Base-by-base conservation (phyloP, 768 basidiomycete species). In the Hydnum rufescens region DNA sequence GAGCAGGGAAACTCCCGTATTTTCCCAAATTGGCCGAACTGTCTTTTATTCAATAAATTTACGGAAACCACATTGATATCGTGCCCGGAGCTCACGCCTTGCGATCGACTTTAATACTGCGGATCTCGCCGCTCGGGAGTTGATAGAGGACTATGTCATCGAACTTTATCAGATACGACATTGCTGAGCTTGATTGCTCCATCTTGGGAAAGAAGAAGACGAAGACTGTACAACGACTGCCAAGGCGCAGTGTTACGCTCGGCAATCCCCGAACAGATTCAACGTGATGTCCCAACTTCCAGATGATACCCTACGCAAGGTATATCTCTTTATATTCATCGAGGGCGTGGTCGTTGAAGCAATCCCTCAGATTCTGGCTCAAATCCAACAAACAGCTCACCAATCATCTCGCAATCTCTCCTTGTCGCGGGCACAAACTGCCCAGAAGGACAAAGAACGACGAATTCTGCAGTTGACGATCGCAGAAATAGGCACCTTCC, bases 371-470 rank as follows among this genome's bases (percentile, higher is more conserved):
- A 92, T 95, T 63, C 68, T 95, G 52, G 68, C 82, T 42, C 90
- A 93, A 70, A 92, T 95, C 53, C 90, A 95, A 67, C 77, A 83
- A 65, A 89, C 86, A 16, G 87, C 86, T 13, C 68, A 90, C 22
- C 77, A 82, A 61, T 88, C 90, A 3, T 85, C 89, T 61, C 73
- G 81, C 49, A 76, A 82, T 16, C 74, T 90, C 49, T 76, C 74
- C 57, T 53, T 84, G 51, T 74, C 85, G 34, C 68, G 69, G 26
- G 83, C 92, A 59, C 89, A 93, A 67, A 74, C 75, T 42, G 62
- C 76, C 8, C 68, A 74, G 29, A 95, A 92, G 65, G 88, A 95
- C 54, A 76, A 88, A 51, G 92, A 96, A 64, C 75, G 83, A 28
- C 77, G 83, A 55, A 89, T 93, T 50, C 70, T 93, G 16, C 84